Evolutionary conservation across 2,329 filamentous ascomycete genomes (phyloP), one percentile per base, ranked within the genome.

Genomic region (Ophiostoma sp.): DNA sequence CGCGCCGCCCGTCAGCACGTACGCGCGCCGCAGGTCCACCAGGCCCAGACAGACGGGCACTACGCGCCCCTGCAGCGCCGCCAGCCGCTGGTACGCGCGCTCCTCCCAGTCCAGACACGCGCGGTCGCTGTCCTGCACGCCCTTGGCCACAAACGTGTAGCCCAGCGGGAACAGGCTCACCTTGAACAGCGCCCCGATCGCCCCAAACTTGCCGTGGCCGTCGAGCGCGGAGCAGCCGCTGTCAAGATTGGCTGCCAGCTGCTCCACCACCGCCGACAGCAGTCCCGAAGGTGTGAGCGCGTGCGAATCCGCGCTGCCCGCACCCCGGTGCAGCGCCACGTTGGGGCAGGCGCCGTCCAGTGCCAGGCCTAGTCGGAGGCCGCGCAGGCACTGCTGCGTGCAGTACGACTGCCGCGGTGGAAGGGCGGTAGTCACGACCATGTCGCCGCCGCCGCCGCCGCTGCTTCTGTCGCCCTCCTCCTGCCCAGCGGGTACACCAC

Each of bases 31-130:
- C 14, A 67, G 65, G 42, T 69, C 66, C 1, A 65, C 27, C 41
- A 64, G 44, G 45, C 68, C 68, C 6, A 65, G 49, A 40, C 44
- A 66, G 4, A 69, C 68, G 5, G 63, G 68, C 42, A 69, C 65
- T 9, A 58, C 7, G 27, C 55, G 18, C 38, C 68, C 68, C 62
- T 67, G 68, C n/a, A 69, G 36, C 9, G 5, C 2, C 11, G 14
- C 36, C 11, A 69, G 65, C 41, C 44, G 68, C 3, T 45, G 36
- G 36, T 69, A 69, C 12, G 52, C 68, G 1, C 47, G 38, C 38
- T 65, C 47, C n/a, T 68, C 66, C 47, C 41, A 38, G 38, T 45
- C 62, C 47, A 68, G 40, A 36, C 47, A 38, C 9, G 5, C 11
- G 7, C 47, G 62, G 55, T 60, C 55, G 55, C 7, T n/a, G 14